Base-by-base conservation (phyloP, 345 rosid genomes). In the Passiflora organensis region DNA sequence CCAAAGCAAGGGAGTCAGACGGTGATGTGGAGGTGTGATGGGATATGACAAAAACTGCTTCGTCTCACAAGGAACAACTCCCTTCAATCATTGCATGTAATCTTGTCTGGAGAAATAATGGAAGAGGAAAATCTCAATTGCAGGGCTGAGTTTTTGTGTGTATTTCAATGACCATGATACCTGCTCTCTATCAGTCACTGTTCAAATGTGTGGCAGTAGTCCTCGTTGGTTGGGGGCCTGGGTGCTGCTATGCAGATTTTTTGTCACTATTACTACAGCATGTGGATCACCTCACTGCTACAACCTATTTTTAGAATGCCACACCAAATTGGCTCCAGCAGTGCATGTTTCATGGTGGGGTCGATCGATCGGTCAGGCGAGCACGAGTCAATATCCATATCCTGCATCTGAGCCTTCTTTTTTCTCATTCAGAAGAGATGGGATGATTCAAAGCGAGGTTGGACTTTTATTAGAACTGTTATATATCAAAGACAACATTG, bases 221-320 rank as follows among this genome's bases (percentile, higher is more conserved):
- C 28, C 39, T 46, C 25, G n/a, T 48, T 59, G 65, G 45, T 46
- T 28, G n/a, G 14, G 48, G 62, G 44, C 43, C n/a, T 58, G 14
- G 43, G 3, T 54, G 57, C 44, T 52, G 24, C 56, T 48, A 47
- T 43, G 70, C 44, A 43, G n/a, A n/a, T n/a, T 12, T 51, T 49
- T 55, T 67, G 63, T 38, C 23, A 6, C 22, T 6, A 48, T 47
- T 24, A 17, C 60, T 15, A 24, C 17, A 47, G 36, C 25, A 42
- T 17, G 32, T 43, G 47, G 36, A 37, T 45, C 13, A 36, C 15
- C 36, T 18, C 15, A 8, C 22, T 38, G 21, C 10, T 15, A 5
- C 5, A 18, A 16, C 47, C 22, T 13, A 38, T 39, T 32, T 16
- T 21, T 39, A 14, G 47, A 9, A 8, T 17, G 37, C 50, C 25